Conservation (phyloP, 768 basidiomycete species). For the Ramaria sp. region DNA sequence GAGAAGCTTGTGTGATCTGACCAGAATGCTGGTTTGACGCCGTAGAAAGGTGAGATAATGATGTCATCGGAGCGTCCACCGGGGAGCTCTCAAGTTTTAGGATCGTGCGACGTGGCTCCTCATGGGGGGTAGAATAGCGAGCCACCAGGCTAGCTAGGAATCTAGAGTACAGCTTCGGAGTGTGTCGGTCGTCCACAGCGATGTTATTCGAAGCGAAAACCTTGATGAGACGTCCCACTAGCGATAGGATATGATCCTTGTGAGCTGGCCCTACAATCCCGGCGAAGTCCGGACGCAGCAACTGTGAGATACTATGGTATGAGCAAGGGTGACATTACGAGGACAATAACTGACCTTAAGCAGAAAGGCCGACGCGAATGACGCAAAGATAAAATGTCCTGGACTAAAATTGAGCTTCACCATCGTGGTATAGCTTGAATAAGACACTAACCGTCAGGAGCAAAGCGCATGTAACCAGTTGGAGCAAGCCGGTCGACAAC, state of each 20-base stretch:
- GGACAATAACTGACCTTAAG: slow-evolving; percentile 35
- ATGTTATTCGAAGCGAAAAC: slow-evolving; percentile 39
- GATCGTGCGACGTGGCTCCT: slow-evolving; percentile 10
- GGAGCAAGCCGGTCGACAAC: slow-evolving; percentile 42
- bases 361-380: slow-evolving; percentile 52
- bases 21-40: not conserved
- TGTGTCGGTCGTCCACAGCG: slow-evolving; percentile 44
- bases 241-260: slow-evolving; percentile 28
- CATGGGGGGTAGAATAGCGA: slow-evolving; percentile 21
- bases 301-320: slow-evolving; percentile 21
- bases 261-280: slow-evolving; percentile 28
- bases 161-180: slow-evolving; percentile 46
- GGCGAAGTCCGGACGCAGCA: slow-evolving; percentile 40
- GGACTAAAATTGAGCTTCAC: not conserved
- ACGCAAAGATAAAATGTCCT: slow-evolving; percentile 24
- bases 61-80: not conserved
- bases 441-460: slow-evolving; percentile 29
- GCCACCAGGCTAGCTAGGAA: slow-evolving; percentile 41
- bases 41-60: not conserved
- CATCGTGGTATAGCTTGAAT: not conserved
- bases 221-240: slow-evolving; percentile 33
- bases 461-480: slow-evolving; percentile 44
- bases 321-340: not conserved
- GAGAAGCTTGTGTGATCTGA: not conserved
- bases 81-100: slow-evolving; percentile 8